Conservation (phyloP, 352 stramenopile genomes). For the Pythium phragmitis region DNA sequence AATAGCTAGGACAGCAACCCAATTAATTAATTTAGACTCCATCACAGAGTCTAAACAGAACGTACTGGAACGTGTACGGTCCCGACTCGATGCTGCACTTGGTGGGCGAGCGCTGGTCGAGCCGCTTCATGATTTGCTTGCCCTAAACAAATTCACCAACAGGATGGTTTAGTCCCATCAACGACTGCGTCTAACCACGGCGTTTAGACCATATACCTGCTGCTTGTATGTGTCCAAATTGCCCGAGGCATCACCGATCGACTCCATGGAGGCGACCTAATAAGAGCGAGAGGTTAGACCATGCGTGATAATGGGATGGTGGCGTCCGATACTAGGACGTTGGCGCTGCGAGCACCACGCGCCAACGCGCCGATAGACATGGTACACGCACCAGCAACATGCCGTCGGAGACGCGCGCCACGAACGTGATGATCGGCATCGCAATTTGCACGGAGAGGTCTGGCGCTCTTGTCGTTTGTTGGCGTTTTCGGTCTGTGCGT, state of each 20-base stretch:
- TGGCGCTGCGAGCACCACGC: neutral
- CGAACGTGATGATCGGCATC: slow-evolving; percentile 95
- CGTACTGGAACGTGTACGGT: slow-evolving; percentile 91
- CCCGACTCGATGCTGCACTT: slow-evolving; percentile 95
- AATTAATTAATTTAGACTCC: neutral
- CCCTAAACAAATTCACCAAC: slow-evolving; percentile 36
- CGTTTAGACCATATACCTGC: slow-evolving; percentile 37
- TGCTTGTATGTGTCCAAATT: slow-evolving; percentile 91
- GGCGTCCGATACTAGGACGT: neutral
- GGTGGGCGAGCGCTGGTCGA: slow-evolving; percentile 89
- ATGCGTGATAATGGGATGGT: neutral
- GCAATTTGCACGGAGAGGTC: neutral
- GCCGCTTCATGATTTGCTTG: slow-evolving; percentile 93
- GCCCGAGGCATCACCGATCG: slow-evolving; percentile 71
- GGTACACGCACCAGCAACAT: slow-evolving; percentile 82
- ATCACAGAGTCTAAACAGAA: slow-evolving; percentile 1
- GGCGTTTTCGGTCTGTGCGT: slow-evolving; percentile 6
- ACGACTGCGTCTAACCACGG: neutral
- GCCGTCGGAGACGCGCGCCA: slow-evolving; percentile 92
- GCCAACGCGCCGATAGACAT: neutral
- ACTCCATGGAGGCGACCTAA: slow-evolving; percentile 93
- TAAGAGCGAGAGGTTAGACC: neutral
- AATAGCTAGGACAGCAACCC: slow-evolving; percentile 72
- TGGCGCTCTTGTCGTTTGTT: slow-evolving; percentile 4
- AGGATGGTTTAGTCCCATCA: neutral